Conservation (phyloP, 2,329 filamentous ascomycete genomes). For the Pseudogymnoascus sp. region DNA sequence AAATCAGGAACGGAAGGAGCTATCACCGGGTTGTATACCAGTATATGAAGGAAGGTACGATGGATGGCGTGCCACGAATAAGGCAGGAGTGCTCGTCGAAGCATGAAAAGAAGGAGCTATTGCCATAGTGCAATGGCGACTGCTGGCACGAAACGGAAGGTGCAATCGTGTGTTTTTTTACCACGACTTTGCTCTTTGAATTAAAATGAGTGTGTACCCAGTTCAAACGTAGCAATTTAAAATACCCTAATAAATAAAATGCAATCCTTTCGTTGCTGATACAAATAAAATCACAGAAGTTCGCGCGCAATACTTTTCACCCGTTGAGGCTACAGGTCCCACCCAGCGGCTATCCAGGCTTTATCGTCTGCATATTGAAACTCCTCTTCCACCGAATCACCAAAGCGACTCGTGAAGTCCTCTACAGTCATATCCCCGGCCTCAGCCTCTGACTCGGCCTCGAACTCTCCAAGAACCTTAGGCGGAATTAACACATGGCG, state of each 20-base stretch:
- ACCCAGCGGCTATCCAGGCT: background rate
- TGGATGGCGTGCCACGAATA: background rate
- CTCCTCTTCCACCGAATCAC: slow-evolving; percentile 4
- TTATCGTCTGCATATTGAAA: background rate
- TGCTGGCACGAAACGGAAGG: background rate
- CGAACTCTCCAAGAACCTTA: slow-evolving; percentile 27
- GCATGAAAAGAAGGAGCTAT: background rate
- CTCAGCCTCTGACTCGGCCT: slow-evolving; percentile 21
- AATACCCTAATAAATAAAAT: background rate
- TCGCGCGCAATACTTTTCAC: background rate
- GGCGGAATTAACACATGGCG: slow-evolving; percentile 69
- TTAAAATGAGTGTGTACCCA: background rate
- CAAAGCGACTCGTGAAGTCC: slow-evolving; percentile 49
- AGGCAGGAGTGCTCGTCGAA: background rate
- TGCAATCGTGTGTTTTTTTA: background rate
- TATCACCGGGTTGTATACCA: background rate
- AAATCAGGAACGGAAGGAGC: background rate
- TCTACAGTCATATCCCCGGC: slow-evolving; percentile 48
- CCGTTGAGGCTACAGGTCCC: background rate
- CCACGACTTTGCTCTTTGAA: background rate
- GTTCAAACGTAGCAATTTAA: background rate
- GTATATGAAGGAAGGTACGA: background rate
- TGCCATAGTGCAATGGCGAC: background rate
- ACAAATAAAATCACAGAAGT: background rate
- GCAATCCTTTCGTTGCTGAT: background rate